phyloP scores from a whole-genome alignment of 306 rosid species.

The Citrullus mucosospermus region DNA sequence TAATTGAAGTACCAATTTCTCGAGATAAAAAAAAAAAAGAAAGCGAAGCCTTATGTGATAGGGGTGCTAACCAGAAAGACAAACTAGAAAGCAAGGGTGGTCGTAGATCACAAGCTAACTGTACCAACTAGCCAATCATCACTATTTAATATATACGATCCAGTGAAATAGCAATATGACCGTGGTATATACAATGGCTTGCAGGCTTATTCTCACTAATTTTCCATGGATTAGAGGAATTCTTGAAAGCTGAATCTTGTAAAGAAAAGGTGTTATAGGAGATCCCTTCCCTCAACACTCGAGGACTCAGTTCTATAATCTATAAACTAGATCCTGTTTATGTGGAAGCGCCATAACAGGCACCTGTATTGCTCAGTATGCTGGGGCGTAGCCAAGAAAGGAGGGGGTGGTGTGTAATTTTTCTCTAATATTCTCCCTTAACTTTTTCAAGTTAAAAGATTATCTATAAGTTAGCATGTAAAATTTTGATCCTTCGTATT shows the following conservation, averaged over 20 bases:
- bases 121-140: no score
- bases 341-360: background rate
- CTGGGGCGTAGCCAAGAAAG: background rate
- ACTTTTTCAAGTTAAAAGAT: background rate
- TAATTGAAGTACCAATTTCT: no score
- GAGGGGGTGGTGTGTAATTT: background rate
- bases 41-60: no score
- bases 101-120: no score
- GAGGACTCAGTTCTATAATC: background rate
- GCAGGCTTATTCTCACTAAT: constrained; percentile 51
- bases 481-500: background rate
- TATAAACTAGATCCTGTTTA: background rate
- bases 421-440: background rate
- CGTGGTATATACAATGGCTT: constrained; percentile 5
- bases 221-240: constrained; percentile 49
- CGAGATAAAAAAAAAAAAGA: no score
- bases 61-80: no score
- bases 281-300: background rate
- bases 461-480: background rate
- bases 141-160: background rate
- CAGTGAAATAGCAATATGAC: background rate
- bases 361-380: background rate
- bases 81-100: no score
- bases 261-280: constrained; percentile 16
- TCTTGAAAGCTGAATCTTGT: constrained; percentile 37